Conservation (phyloP, 805 yeast genomes). For the Vanderwaltozyma verrucispora region DNA sequence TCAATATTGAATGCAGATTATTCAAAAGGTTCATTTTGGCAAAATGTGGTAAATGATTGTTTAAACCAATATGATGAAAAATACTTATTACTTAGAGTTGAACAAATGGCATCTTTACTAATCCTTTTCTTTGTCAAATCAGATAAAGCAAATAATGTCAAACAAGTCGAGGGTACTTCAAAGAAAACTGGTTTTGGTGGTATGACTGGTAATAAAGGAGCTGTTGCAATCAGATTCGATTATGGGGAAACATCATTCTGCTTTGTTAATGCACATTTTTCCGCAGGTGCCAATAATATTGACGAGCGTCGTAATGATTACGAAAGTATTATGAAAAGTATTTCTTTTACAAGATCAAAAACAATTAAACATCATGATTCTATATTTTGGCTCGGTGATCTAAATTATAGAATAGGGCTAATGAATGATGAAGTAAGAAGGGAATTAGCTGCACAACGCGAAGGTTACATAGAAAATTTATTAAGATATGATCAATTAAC, state of each 20-base stretch:
- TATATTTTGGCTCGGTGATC: constrained; percentile 90
- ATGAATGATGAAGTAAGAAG: constrained; percentile 66
- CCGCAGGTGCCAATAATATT: constrained; percentile 79
- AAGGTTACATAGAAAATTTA: constrained; percentile 32
- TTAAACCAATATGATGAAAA: constrained; percentile 45
- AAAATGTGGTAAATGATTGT: constrained; percentile 48
- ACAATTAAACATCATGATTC: constrained; percentile 75
- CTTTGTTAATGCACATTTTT: constrained; percentile 81
- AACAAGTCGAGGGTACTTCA: constrained; percentile 86
- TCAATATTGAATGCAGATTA: constrained; percentile 80
- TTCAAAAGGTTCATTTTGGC: constrained; percentile 75
- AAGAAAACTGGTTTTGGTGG: constrained; percentile 96
- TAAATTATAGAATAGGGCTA: constrained; percentile 70
- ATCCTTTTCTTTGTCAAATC: constrained; percentile 53
- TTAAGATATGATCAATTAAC: constrained; percentile 70
- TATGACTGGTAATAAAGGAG: constrained; percentile 95
- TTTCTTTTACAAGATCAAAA: constrained; percentile 68
- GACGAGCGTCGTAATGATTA: constrained; percentile 84
- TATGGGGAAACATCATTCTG: constrained; percentile 75
- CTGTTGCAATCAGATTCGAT: constrained; percentile 82
- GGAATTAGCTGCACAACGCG: constrained; percentile 37
- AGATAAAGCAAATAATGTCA: constrained; percentile 40
- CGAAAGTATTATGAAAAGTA: constrained; percentile 60
- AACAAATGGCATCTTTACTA: constrained; percentile 61
- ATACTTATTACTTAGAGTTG: constrained; percentile 61